Evolutionary conservation across 768 basidiomycete genomes (phyloP).

Genomic region (Asterophora lycoperdoides): DNA sequence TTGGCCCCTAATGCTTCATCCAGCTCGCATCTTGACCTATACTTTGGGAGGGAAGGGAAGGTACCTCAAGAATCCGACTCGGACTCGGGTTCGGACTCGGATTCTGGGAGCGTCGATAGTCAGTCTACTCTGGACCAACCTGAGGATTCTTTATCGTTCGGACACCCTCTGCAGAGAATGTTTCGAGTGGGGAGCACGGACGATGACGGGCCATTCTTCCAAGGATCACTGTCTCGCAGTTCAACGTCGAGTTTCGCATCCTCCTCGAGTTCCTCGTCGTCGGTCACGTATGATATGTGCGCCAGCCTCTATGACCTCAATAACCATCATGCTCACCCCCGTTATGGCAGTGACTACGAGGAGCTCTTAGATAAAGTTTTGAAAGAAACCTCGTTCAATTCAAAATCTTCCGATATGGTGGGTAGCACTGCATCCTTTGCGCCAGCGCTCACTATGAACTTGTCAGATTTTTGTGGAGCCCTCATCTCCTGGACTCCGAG

Average conservation of each 20-base stretch:
- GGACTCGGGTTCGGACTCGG: constrained; percentile 17
- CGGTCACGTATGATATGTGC: constrained; percentile 28
- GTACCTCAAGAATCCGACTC: constrained; percentile 11
- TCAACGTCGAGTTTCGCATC: constrained; percentile 17
- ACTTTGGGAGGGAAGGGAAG: constrained; percentile 18
- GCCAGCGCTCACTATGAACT: background rate
- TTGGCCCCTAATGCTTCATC: background rate
- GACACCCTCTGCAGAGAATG: constrained; percentile 34
- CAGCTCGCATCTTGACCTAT: constrained; percentile 7
- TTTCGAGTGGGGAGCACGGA: constrained; percentile 24
- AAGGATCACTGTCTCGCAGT: constrained; percentile 17
- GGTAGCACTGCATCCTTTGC: background rate
- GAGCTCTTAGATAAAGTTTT: constrained; percentile 28
- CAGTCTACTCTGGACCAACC: constrained; percentile 31
- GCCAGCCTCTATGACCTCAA: constrained; percentile 5
- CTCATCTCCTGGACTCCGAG: constrained; percentile 19
- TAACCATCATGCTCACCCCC: background rate
- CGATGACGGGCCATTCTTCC: constrained; percentile 18
- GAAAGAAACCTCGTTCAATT: constrained; percentile 16
- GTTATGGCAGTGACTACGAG: constrained; percentile 27
- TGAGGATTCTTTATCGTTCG: constrained; percentile 21
- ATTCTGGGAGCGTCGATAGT: constrained; percentile 18
- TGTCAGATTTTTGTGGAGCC: constrained; percentile 31
- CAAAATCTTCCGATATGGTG: constrained; percentile 21
- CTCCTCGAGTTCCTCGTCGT: constrained; percentile 26